Evolutionary conservation across 441 rosid species (phyloP), one percentile per base, ranked within the genome.

Genomic region (Lepidium campestre): DNA sequence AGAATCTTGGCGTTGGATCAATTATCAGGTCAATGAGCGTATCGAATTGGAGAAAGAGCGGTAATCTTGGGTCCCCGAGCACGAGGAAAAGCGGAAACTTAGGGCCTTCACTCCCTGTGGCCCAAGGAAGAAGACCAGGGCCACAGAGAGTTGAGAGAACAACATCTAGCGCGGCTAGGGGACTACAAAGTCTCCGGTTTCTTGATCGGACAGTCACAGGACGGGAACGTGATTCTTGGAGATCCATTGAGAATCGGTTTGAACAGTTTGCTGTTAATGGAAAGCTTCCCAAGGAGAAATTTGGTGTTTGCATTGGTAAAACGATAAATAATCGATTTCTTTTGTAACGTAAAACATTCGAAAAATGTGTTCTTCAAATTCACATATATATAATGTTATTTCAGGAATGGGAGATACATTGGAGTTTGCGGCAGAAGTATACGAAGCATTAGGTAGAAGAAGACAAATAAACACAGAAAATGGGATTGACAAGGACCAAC

Each of bases 331-430:
- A 71, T 55, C 17, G 7, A 18, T 11, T n/a, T n/a, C n/a, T 32
- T 34, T 52, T 31, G 9, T 5, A 0, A 52, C 35, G 12, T 50
- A 4, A 4, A 50, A 27, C 0, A 1, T 52, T 44, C 10, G 22
- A 44, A n/a, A 40, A 7, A 15, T 17, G 15, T 17, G 47, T 15
- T 15, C 10, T 15, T 25, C 55, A 49, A 23, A 23, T 1, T 12
- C 9, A 47, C 1, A 20, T 47, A 46, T 11, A 11, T n/a, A 6
- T 22, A 5, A 6, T 47, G 27, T 20, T n/a, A n/a, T n/a, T 13
- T 2, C 25, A 93, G 99, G 99, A 36, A 80, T 93, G 91, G 93
- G 82, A 54, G 99, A 93, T 36, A 83, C 97, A 3, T 76, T 73
- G 75, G 97, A 93, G 65, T 93, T 93, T 69, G 86, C 99, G 0